phyloP scores from a whole-genome alignment of 257 asterid genomes.

The Salvia splendens region DNA sequence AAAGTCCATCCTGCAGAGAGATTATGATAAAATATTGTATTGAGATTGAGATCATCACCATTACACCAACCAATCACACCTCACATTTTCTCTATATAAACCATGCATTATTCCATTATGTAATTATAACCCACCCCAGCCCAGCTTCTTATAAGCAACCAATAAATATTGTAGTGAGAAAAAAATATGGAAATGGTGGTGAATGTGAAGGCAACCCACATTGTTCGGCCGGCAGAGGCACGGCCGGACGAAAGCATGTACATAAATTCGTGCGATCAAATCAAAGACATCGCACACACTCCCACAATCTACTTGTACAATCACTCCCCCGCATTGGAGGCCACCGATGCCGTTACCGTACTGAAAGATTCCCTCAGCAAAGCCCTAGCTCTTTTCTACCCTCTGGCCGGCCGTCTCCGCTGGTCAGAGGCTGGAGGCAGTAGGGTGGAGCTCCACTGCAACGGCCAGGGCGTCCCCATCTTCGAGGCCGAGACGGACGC shows the following conservation, averaged over 20 bases:
- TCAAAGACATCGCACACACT: slow-evolving; percentile 53
- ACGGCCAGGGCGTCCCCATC: slow-evolving; percentile 46
- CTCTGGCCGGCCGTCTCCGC: slow-evolving; percentile 55
- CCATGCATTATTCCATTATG: neutral
- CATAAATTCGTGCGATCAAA: slow-evolving; percentile 53
- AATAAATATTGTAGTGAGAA: neutral
- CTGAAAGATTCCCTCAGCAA: slow-evolving; percentile 47
- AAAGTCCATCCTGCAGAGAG: slow-evolving; percentile 5
- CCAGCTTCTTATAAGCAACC: neutral
- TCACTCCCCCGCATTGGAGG: slow-evolving; percentile 26
- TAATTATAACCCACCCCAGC: neutral
- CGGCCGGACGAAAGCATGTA: slow-evolving; percentile 46
- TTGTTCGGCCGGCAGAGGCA: slow-evolving; percentile 60
- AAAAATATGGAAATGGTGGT: slow-evolving; percentile 35
- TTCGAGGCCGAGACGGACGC: slow-evolving; percentile 54
- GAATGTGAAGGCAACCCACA: slow-evolving; percentile 42
- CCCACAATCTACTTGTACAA: slow-evolving; percentile 59
- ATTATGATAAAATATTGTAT: neutral
- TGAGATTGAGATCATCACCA: neutral
- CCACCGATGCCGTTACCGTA: slow-evolving; percentile 12
- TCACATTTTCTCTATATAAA: neutral
- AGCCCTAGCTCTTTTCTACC: slow-evolving; percentile 51
- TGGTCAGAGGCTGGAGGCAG: slow-evolving; percentile 52
- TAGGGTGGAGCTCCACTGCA: slow-evolving; percentile 64
- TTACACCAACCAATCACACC: neutral